Evolutionary conservation across 2,329 filamentous ascomycete genomes (phyloP).

Genomic region (Orbilia oligospora): DNA sequence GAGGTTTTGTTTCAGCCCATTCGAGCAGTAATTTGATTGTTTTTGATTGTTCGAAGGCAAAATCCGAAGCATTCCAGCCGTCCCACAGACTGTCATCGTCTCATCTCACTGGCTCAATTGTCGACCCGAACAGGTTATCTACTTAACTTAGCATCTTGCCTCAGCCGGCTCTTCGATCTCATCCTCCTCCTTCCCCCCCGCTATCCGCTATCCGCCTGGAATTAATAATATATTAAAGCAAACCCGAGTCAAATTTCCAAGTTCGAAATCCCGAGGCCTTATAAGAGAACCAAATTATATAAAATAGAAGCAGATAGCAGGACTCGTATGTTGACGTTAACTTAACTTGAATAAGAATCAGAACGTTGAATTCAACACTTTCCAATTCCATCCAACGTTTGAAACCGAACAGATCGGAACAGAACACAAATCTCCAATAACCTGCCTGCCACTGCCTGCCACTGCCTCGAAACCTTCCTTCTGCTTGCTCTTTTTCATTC

Average conservation of each 20-base stretch:
- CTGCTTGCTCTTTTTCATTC: not conserved
- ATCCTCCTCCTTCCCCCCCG: conserved; percentile 10
- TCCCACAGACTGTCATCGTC: not conserved
- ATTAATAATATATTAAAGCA: conserved; percentile 15
- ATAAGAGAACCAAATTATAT: not conserved
- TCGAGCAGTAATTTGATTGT: no score
- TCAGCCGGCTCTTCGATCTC: no score
- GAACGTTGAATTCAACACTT: conserved; percentile 59
- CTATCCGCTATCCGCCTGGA: conserved; percentile 19
- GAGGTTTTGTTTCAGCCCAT: not conserved
- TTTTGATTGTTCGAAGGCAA: conserved; percentile 18
- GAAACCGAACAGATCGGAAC: not conserved
- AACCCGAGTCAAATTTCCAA: not conserved
- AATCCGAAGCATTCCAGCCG: not conserved
- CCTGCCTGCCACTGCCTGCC: no score
- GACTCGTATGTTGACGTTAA: not conserved
- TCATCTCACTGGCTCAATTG: not conserved
- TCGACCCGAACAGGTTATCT: no score
- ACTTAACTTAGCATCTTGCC: no score
- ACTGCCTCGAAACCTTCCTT: conserved; percentile 12
- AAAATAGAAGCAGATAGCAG: not conserved
- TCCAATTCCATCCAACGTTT: conserved; percentile 62
- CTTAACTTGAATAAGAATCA: not conserved
- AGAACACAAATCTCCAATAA: conserved; percentile 11
- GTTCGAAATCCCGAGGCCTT: conserved; percentile 3